Conservation (phyloP, 768 basidiomycete genomes). For the Cystofilobasidium bisporidii region DNA sequence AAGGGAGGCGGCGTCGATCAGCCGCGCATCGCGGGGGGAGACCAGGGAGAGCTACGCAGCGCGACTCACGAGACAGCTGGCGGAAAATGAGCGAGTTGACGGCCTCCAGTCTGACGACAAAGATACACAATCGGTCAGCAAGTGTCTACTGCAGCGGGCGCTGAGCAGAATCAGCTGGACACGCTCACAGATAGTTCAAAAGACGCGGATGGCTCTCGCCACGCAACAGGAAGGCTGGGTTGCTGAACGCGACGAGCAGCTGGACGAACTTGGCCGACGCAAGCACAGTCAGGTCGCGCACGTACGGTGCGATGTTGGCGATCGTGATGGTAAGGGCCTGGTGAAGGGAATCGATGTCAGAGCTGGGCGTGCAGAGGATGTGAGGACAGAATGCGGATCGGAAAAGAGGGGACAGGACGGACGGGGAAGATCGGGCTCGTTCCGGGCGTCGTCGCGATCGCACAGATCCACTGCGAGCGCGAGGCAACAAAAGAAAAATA, state of each 20-base stretch:
- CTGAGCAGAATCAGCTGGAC: too few relatives aligned
- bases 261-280: constrained; percentile 76
- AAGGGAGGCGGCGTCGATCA: background rate
- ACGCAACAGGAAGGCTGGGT: constrained; percentile 74
- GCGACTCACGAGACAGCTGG: constrained; percentile 44
- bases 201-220: constrained; percentile 93
- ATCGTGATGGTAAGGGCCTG: constrained; percentile 74
- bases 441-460: constrained; percentile 79
- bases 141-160: too few relatives aligned
- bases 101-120: constrained; percentile 53
- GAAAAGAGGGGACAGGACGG: background rate
- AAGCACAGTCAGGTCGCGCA: constrained; percentile 67
- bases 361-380: too few relatives aligned
- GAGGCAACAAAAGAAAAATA: too few relatives aligned
- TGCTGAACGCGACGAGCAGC: constrained; percentile 82
- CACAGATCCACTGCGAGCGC: constrained; percentile 69
- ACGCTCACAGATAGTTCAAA: constrained; percentile 76
- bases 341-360: too few relatives aligned
- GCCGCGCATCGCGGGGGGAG: background rate
- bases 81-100: constrained; percentile 77
- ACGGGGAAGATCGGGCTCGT: constrained; percentile 73
- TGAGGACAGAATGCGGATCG: too few relatives aligned
- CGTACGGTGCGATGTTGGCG: constrained; percentile 76
- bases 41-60: background rate
- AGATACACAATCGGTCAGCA: constrained; percentile 43